Evolutionary conservation across 768 basidiomycete genomes (phyloP).

Genomic region (Mycena alexandri): DNA sequence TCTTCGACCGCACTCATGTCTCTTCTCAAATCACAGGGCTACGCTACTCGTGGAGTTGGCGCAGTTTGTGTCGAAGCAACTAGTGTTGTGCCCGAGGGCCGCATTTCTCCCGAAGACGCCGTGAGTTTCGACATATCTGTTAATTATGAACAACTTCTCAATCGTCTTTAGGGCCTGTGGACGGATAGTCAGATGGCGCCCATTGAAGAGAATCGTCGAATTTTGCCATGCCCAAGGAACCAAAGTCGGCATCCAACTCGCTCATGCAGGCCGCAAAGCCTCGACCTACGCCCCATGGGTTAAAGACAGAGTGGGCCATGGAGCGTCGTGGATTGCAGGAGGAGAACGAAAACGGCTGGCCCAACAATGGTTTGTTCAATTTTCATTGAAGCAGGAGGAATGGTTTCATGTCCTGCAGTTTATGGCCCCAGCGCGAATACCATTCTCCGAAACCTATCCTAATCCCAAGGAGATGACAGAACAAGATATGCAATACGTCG

Average conservation of each 20-base stretch:
- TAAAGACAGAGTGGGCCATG: slow-evolving; percentile 51
- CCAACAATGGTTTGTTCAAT: slow-evolving; percentile 62
- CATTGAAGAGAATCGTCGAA: slow-evolving; percentile 76
- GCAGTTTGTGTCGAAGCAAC: slow-evolving; percentile 83
- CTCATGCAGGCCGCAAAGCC: slow-evolving; percentile 81
- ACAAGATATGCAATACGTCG: slow-evolving; percentile 66
- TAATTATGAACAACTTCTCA: not conserved
- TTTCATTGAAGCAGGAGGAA: not conserved
- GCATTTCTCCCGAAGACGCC: slow-evolving; percentile 82
- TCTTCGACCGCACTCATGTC: not conserved
- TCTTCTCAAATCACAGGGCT: slow-evolving; percentile 51
- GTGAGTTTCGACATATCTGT: slow-evolving; percentile 50
- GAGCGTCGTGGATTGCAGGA: slow-evolving; percentile 51
- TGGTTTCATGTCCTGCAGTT: slow-evolving; percentile 54
- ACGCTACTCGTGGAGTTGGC: slow-evolving; percentile 79
- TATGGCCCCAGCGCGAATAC: slow-evolving; percentile 70
- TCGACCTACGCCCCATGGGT: slow-evolving; percentile 81
- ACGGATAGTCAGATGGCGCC: slow-evolving; percentile 79
- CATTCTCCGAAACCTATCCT: slow-evolving; percentile 66
- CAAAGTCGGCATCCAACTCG: slow-evolving; percentile 83
- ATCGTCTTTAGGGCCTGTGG: slow-evolving; percentile 70
- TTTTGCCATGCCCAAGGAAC: slow-evolving; percentile 80
- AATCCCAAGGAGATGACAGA: slow-evolving; percentile 70
- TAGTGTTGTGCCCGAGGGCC: slow-evolving; percentile 78
- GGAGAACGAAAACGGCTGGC: slow-evolving; percentile 77